Evolutionary conservation across 495 filamentous ascomycete species (phyloP).

Genomic region (Friedmanniomyces simplex): DNA sequence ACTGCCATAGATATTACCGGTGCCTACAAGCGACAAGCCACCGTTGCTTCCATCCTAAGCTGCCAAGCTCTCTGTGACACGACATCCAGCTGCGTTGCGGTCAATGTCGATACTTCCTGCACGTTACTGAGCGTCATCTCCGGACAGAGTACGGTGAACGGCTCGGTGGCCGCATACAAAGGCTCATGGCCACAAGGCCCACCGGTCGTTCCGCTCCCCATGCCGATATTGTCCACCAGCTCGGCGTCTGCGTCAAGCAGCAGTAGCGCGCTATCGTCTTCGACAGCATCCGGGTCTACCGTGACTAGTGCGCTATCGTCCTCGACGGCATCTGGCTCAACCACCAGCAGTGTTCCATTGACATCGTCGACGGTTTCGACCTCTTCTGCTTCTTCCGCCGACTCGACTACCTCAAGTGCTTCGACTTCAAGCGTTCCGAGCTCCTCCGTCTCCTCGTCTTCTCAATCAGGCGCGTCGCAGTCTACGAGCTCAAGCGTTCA

Average conservation of each 20-base stretch:
- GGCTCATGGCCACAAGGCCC: not conserved
- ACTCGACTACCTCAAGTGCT: not conserved
- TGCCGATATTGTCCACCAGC: not conserved
- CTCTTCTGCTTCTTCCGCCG: not conserved
- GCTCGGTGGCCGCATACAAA: slow-evolving; percentile 2
- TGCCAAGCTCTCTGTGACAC: slow-evolving; percentile 2
- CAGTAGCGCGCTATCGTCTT: not conserved
- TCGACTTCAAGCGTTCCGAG: not conserved
- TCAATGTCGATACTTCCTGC: slow-evolving; percentile 2
- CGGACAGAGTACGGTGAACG: not conserved
- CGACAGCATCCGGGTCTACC: not conserved
- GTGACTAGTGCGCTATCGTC: not conserved
- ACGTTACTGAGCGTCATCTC: not conserved
- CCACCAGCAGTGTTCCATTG: not conserved
- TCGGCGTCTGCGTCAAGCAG: not conserved
- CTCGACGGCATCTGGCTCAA: not conserved
- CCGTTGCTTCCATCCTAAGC: not conserved
- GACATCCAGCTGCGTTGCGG: not conserved
- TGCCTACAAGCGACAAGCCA: not conserved
- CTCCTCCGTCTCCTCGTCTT: not conserved
- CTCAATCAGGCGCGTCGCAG: not conserved
- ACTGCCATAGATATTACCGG: not conserved
- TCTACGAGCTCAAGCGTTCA: not conserved
- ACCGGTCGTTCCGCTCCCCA: not conserved
- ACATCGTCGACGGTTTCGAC: not conserved